Evolutionary conservation across 2,329 filamentous ascomycete species (phyloP), one percentile per base, ranked within the genome.

Genomic region (Colletotrichum liriopes): DNA sequence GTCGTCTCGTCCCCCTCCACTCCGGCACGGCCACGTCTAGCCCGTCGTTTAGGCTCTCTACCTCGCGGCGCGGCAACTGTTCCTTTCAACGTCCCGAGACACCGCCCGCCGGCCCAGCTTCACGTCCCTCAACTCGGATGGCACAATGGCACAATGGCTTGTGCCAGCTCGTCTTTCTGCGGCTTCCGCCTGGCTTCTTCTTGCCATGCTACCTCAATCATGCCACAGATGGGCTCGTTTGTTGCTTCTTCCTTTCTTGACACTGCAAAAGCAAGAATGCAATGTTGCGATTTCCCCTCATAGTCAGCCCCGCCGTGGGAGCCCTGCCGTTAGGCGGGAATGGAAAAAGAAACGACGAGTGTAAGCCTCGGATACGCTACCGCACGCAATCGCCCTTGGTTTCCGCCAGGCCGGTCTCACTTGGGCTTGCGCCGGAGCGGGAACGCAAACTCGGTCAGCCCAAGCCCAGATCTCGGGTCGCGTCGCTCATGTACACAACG

Each of bases 11-110:
- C 23, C 43, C n/a, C 26, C 43, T 39, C 32, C 39, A 29, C 5
- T 18, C 43, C 7, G 45, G 29, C 35, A 9, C 23, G 23, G 18
- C 16, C 37, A 45, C 7, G n/a, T 43, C 39, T 11, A 43, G 61
- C 37, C 26, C 26, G 35, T 26, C 41, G 12, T 35, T 32, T 59
- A 23, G 14, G 9, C 26, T 54, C 39, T 5, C 52, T 54, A n/a
- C 29, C 20, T 32, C 39, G 26, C 26, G 58, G 29, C 26, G 5
- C 52, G 29, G 54, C 54, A 58, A 35, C 43, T 59, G 45, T 47
- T 23, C 59, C 67, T 39, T 60, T 55, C 62, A 66, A 66, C 67
- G 23, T 67, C 64, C 51, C 64, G 56, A 62, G 43, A 67, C 63
- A 67, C 35, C 14, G 45, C 26, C 29, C 18, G 8, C 32, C 18